A percentile compares a stretch with the other conserved stretches of the same genome.
phyloP scores from a whole-genome alignment of 257 asterid genomes.

The Solanum tacnaense region DNA sequence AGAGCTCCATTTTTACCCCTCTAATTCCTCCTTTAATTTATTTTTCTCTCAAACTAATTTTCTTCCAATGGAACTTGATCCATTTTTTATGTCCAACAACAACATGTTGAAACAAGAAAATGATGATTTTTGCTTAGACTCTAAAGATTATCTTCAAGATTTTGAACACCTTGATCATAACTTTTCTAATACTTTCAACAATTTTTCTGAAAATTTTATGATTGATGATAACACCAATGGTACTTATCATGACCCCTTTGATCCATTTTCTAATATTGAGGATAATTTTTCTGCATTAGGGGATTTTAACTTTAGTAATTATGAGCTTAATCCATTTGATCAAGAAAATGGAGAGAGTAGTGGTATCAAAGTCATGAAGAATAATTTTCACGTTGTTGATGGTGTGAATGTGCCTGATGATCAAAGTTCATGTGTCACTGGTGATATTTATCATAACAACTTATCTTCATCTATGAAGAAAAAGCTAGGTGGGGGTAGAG shows the following conservation, averaged over 20 bases:
- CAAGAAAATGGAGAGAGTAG: slow-evolving; percentile 10
- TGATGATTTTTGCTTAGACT: slow-evolving; percentile 21
- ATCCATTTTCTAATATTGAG: slow-evolving; percentile 23
- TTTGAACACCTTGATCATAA: slow-evolving; percentile 41
- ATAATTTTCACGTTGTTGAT: slow-evolving; percentile 7
- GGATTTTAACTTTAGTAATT: not conserved
- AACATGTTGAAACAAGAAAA: slow-evolving; percentile 28
- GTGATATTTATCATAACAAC: slow-evolving; percentile 11
- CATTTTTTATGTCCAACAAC: slow-evolving; percentile 8
- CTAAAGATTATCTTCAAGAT: slow-evolving; percentile 44
- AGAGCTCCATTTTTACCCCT: not conserved
- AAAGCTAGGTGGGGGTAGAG: slow-evolving; percentile 13
- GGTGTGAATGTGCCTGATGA: slow-evolving; percentile 34
- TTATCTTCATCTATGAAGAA: slow-evolving; percentile 3
- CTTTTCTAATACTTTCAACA: slow-evolving; percentile 8
- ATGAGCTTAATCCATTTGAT: slow-evolving; percentile 27
- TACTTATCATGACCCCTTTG: slow-evolving; percentile 34
- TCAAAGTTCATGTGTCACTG: slow-evolving; percentile 41
- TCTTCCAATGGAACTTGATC: slow-evolving; percentile 12
- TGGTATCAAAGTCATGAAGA: slow-evolving; percentile 1
- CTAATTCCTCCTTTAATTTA: not conserved
- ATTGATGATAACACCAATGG: slow-evolving; percentile 13
- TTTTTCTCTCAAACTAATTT: not conserved
- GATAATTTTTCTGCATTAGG: not conserved
- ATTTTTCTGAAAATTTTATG: slow-evolving; percentile 10